Base-by-base conservation (phyloP, 1,139 yeast species). In the Pichia cactophila region DNA sequence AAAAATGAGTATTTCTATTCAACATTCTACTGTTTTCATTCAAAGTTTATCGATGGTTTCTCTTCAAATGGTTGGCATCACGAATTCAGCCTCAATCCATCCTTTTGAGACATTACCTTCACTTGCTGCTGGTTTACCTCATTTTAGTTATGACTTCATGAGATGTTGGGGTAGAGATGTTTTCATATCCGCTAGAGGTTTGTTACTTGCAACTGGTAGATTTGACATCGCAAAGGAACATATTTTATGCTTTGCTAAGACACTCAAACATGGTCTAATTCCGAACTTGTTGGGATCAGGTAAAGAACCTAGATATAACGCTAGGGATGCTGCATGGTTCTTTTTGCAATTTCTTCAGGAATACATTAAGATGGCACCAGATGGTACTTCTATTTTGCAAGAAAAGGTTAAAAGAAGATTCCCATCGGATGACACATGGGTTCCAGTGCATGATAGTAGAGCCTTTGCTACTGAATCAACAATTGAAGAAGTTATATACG, bases 91-190 rank as follows among this genome's bases (percentile, higher is more conserved):
- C 0, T 86, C 96, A 0, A 72, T 92, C 50, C 70, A 73, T 33
- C 95, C 97, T 0, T 71, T 70, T 45, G 71, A 73, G 31, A 70
- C 73, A 54, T 77, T 81, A 14, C 86, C 95, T 2, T 78, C 88
- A 43, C 73, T 92, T 77, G 96, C 97, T 16, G 98, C 98, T 2
- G 98, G 97, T 0, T 74, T 92, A 53, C 98, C 98, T 3, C 97
- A 90, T 68, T 92, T 92, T 66, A 82, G 94, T 61, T 78, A 77
- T 51, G 88, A 84, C 58, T 89, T 86, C 65, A 89, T 90, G 96
- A 77, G 98, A 67, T 88, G 97, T 64, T 92, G 98, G 98, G 98
- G 98, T 33, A 77, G 98, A 63, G 98, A 92, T 68, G 95, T 89
- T 2, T 92, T 92, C 63, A 83, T 92, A 50, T 78, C 96, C 0